phyloP scores from a whole-genome alignment of 768 basidiomycete genomes.

The Mycena latifolia region DNA sequence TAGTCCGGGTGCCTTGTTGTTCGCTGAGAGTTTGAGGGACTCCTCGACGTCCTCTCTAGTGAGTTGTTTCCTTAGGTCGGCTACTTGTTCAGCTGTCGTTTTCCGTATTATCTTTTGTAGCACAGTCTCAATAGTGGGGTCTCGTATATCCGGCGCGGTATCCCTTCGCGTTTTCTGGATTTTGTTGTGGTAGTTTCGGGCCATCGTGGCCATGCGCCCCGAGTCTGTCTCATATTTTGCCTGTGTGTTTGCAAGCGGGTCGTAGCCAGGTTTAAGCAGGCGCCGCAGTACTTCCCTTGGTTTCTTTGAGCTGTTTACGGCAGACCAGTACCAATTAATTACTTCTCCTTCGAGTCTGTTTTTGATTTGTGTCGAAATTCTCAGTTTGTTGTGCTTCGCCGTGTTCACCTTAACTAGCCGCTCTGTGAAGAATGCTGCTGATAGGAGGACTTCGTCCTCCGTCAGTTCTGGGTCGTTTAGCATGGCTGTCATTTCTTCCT shows the following conservation, averaged over 20 bases:
- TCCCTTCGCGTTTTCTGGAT: background rate
- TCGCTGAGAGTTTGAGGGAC: conserved; percentile 19
- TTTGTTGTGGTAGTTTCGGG: conserved; percentile 17
- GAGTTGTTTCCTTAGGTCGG: conserved; percentile 1
- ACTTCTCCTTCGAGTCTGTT: background rate
- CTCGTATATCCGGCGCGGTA: background rate
- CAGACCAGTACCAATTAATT: background rate
- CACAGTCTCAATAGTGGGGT: conserved; percentile 2
- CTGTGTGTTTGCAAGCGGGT: background rate
- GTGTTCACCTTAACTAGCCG: background rate
- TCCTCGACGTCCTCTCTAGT: conserved; percentile 10
- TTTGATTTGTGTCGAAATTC: background rate
- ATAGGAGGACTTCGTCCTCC: background rate
- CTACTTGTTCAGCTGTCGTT: background rate
- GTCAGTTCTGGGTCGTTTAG: background rate
- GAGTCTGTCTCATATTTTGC: conserved; percentile 18
- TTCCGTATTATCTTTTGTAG: background rate
- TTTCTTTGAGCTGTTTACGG: conserved; percentile 1
- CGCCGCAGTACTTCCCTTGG: conserved; percentile 5
- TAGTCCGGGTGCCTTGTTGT: conserved; percentile 21
- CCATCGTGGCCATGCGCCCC: conserved; percentile 6
- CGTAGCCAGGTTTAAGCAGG: background rate
- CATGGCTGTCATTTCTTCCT: background rate
- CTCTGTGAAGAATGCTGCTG: background rate
- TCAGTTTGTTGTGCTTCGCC: background rate